Base-by-base conservation (phyloP, 148 eudicot species). In the Salicornia ramosissima region DNA sequence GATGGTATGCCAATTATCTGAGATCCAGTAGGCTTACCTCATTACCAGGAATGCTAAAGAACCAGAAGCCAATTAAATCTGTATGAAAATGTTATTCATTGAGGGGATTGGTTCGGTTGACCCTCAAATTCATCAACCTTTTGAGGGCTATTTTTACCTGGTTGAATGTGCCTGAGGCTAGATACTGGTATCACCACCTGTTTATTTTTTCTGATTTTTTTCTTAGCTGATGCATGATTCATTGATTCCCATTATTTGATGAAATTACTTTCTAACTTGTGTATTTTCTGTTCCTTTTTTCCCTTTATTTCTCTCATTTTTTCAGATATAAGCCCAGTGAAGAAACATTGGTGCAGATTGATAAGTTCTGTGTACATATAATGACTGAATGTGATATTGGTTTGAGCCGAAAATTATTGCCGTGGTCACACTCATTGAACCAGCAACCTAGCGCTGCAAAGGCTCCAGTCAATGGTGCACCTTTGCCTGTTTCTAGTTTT, bases 311-410 rank as follows among this genome's bases (percentile, higher is more conserved):
- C 16, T 64, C 65, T 74, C 77, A 28, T 13, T 2, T 52, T 53
- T 11, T 84, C 86, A 94, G 98, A 86, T 94, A 94, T 71, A 94
- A 90, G 79, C 98, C 98, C 52, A 84, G 91, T 77, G 98, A 90
- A 84, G 97, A 94, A 75, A 90, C 90, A 74, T 81, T 94, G 70
- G 80, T 81, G 68, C 96, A 87, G 75, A 90, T 94, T 75, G 98
- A 94, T 79, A 87, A 85, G 52, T 94, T 94, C 79, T 94, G 98
- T 79, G 82, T 85, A 52, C 87, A 82, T 81, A 80, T 88, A 78
- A 88, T 94, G 79, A 79, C 83, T 49, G 98, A 94, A 75, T 94
- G 92, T 82, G 89, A 94, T 82, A 65, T 83, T 73, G 83, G 84
- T 78, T 82, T 87, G 54, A 81, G 80, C 60, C 79, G 92, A 49